Evolutionary conservation across 2,329 filamentous ascomycete genomes (phyloP).

Genomic region (Zymoseptoria ardabiliae): DNA sequence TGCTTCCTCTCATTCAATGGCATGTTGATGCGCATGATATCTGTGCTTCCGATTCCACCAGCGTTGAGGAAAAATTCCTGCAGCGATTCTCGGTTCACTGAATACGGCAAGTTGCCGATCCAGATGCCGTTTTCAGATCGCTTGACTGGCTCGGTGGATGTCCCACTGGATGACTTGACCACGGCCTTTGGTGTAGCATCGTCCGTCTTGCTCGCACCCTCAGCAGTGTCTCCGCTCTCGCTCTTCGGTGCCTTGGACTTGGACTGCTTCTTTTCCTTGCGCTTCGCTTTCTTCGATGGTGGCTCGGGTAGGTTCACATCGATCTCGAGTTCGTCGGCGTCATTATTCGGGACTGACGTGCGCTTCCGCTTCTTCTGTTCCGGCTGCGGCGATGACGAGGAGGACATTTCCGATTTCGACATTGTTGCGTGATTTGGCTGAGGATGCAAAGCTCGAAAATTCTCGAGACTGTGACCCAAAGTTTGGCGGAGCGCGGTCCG

Average conservation of each 20-base stretch:
- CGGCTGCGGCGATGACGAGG: conserved; percentile 3
- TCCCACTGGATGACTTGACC: conserved; percentile 1
- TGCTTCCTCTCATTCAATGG: conserved; percentile 54
- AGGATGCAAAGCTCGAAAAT: not conserved
- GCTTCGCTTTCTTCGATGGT: conserved; percentile 86
- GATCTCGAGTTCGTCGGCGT: conserved; percentile 66
- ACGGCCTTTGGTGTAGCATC: conserved; percentile 4
- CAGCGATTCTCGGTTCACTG: conserved; percentile 64
- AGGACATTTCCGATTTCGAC: conserved; percentile 9
- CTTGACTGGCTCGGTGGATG: conserved; percentile 24
- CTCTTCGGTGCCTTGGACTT: conserved; percentile 16
- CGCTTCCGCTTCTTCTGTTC: conserved; percentile 59
- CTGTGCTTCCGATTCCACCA: conserved; percentile 50
- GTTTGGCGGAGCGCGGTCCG: not conserved
- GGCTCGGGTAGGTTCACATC: conserved; percentile 85
- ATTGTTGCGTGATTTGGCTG: not conserved
- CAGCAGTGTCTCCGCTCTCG: not conserved
- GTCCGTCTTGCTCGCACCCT: conserved; percentile 1
- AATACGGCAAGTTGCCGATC: conserved; percentile 94
- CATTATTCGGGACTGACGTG: conserved; percentile 38
- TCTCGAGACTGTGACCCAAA: conserved; percentile 1
- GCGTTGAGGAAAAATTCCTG: conserved; percentile 71
- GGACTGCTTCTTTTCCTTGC: conserved; percentile 80
- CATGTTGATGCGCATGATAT: conserved; percentile 79
- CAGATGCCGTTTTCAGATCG: conserved; percentile 82